Percentiles rank a stretch among this genome's conserved stretches.
These are phyloP conservation scores for Colletotrichum siamense DNA, from an alignment of 2,329 filamentous ascomycete species.

Conservation along the genomic window DNA sequence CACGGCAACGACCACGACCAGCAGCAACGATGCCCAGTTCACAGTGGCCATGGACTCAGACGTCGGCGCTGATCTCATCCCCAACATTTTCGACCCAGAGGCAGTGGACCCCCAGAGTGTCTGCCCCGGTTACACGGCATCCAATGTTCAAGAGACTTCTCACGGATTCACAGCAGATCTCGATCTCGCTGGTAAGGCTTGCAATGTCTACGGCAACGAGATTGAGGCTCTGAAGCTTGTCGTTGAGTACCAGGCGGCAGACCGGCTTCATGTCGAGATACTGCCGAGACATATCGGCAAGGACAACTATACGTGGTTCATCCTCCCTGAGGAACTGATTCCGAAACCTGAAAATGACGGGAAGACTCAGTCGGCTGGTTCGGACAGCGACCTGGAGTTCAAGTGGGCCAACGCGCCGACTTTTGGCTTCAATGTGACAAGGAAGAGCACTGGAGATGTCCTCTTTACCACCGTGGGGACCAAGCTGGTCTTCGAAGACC, in stretches of 20 bases:
- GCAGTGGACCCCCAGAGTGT: constrained; percentile 31
- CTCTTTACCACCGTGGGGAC: constrained; percentile 71
- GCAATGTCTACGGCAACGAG: constrained; percentile 82
- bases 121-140: constrained; percentile 74
- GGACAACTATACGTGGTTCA: constrained; percentile 70
- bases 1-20: not conserved
- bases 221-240: constrained; percentile 69
- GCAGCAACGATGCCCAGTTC: not conserved
- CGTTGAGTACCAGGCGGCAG: constrained; percentile 69
- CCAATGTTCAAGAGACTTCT: constrained; percentile 57
- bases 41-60: constrained; percentile 1
- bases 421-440: constrained; percentile 71
- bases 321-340: constrained; percentile 68
- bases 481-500: constrained; percentile 75
- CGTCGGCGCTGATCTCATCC: constrained; percentile 8
- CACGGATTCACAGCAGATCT: constrained; percentile 73
- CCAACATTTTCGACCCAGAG: constrained; percentile 12
- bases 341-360: constrained; percentile 50
- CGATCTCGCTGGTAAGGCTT: constrained; percentile 70
- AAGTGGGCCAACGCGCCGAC: constrained; percentile 59
- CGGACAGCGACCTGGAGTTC: constrained; percentile 57
- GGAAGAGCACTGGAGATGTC: constrained; percentile 65
- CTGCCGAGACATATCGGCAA: constrained; percentile 66
- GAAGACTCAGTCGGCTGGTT: constrained; percentile 30
- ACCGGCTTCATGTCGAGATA: constrained; percentile 75